Evolutionary conservation across 495 filamentous ascomycete species (phyloP).

Genomic region (Neurospora sp.): DNA sequence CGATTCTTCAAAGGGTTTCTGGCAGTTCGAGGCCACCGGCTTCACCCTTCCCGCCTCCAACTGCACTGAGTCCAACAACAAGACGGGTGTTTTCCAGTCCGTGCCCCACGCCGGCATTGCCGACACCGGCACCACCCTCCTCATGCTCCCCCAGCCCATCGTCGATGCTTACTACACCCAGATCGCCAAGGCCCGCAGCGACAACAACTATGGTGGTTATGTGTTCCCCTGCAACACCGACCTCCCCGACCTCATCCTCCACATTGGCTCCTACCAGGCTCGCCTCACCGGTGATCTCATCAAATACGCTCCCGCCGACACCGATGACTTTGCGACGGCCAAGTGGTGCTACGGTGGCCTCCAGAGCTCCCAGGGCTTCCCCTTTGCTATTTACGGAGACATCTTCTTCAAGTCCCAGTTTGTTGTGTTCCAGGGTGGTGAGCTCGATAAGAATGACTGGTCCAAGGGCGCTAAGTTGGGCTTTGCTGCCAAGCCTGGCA

Average conservation of each 20-base stretch:
- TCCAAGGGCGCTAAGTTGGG: conserved; percentile 34
- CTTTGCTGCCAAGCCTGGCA: conserved; percentile 43
- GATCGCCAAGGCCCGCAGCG: conserved; percentile 44
- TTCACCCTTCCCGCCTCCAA: conserved; percentile 43
- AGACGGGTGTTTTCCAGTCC: conserved; percentile 47
- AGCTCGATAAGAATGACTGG: conserved; percentile 19
- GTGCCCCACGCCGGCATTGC: conserved; percentile 39
- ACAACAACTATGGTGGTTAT: conserved; percentile 41
- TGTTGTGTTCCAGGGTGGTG: conserved; percentile 57
- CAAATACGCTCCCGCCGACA: conserved; percentile 44
- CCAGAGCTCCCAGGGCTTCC: conserved; percentile 51
- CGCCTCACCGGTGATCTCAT: conserved; percentile 51
- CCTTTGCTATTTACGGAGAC: conserved; percentile 69
- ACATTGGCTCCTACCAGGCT: conserved; percentile 47
- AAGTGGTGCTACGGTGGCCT: conserved; percentile 57
- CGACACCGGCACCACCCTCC: conserved; percentile 64
- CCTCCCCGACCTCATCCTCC: conserved; percentile 37
- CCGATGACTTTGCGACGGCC: conserved; percentile 24
- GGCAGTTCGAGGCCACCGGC: conserved; percentile 55
- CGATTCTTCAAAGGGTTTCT: conserved; percentile 56
- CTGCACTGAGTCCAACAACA: conserved; percentile 14
- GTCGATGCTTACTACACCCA: conserved; percentile 58
- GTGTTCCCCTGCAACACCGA: conserved; percentile 26
- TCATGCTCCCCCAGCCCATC: conserved; percentile 50
- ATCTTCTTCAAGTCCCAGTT: conserved; percentile 79